phyloP scores from a whole-genome alignment of 192 early-diverging fungal species.

The Phycomyces nitens region DNA sequence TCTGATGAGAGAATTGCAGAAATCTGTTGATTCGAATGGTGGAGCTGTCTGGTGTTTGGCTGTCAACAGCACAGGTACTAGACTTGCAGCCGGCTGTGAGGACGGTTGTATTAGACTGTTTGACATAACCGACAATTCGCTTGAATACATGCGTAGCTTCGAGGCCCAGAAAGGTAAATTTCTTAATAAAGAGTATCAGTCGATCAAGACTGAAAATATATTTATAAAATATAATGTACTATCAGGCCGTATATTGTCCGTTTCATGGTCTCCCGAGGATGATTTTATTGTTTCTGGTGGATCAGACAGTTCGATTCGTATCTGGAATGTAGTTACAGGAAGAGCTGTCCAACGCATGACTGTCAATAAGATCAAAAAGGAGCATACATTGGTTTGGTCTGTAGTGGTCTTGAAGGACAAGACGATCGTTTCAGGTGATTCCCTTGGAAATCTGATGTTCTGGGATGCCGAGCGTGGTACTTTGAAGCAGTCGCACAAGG shows the following conservation, averaged over 20 bases:
- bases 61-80: constrained; percentile 67
- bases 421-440: constrained; percentile 87
- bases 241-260: constrained; percentile 71
- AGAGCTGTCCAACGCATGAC: constrained; percentile 67
- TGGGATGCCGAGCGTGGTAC: constrained; percentile 76
- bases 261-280: constrained; percentile 80
- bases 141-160: constrained; percentile 66
- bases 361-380: constrained; percentile 61
- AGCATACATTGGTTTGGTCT: constrained; percentile 90
- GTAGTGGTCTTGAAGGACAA: constrained; percentile 54
- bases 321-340: constrained; percentile 59
- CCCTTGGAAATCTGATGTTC: constrained; percentile 85
- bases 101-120: constrained; percentile 90
- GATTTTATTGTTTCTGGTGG: constrained; percentile 75
- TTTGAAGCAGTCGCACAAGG: constrained; percentile 63
- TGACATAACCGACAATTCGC: constrained; percentile 68
- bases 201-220: no score
- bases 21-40: constrained; percentile 74
- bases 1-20: constrained; percentile 21
- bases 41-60: constrained; percentile 95
- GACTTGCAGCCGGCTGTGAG: constrained; percentile 88
- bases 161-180: constrained; percentile 57
- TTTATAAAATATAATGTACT: no score
- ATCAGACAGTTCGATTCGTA: constrained; percentile 74
- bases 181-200: no score